Evolutionary conservation across 306 rosid species (phyloP), one percentile per base, ranked within the genome.

Genomic region (Crotalaria pallida): DNA sequence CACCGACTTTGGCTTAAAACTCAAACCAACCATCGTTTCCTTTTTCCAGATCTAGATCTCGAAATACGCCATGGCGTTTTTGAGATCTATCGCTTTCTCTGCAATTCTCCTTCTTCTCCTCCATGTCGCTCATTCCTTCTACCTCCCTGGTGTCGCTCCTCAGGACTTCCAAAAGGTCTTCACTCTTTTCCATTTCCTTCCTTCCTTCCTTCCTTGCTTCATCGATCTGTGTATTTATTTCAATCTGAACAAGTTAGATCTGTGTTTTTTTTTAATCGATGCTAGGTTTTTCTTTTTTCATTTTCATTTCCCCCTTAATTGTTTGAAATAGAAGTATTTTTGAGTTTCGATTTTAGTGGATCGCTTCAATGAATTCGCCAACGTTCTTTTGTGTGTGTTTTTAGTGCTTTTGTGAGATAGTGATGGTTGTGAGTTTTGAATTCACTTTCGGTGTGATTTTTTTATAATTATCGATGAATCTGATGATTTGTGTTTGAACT

Each of bases 81-180:
- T 22, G 74, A 77, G 96, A 85, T 88, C 96, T 75, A 64, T 65
- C 62, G 64, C 78, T 58, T 72, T 86, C 79, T 82, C 67, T 18
- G 76, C 87, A 1, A 40, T 83, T 59, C 36, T 87, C 27, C 82
- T 90, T 24, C 53, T 81, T 41, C 79, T 95, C 74, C 7, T 91
- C 74, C 92, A 84, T 74, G 83, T 78, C 58, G 84, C 78, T 72
- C 66, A 55, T 81, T 86, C 80, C 69, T 95, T 95, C 84, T 95
- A 95, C 73, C 99, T 95, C 73, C 99, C 99, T 10, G 99, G 99
- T 18, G 99, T 95, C 52, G 99, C 99, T 34, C 99, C 99, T 1
- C 92, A 89, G 80, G 99, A 91, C 49, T 91, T 95, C 83, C 23
- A 40, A 12, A 87, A 95, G 99, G 99, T 91, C n/a, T n/a, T 61